These are phyloP conservation scores for Cornus suecica DNA, from an alignment of 148 eudicot genomes.

Conservation along the genomic window DNA sequence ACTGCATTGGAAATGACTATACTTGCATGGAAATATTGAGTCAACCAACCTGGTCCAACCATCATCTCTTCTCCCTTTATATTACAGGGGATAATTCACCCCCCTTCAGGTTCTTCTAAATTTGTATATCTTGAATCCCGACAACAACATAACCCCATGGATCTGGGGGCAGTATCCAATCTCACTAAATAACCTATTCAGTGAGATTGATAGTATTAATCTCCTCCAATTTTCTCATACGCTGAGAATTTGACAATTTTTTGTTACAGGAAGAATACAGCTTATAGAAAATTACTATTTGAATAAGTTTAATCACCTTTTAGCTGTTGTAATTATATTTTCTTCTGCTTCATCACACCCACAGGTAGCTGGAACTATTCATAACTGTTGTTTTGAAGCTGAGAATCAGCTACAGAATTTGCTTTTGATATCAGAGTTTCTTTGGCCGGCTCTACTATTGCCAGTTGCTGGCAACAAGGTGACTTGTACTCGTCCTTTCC, in stretches of 20 bases:
- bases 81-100: neutral
- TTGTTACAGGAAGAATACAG: neutral
- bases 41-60: neutral
- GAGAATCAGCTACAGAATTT: slow-evolving; percentile 79
- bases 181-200: neutral
- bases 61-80: neutral
- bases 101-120: neutral
- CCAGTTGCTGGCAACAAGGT: slow-evolving; percentile 99
- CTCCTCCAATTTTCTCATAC: neutral
- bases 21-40: neutral
- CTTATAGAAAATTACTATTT: neutral
- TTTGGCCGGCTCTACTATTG: slow-evolving; percentile 93
- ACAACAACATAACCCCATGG: neutral
- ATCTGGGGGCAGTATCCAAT: neutral
- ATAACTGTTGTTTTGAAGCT: slow-evolving; percentile 99
- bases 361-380: slow-evolving; percentile 89
- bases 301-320: neutral
- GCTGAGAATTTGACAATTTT: neutral
- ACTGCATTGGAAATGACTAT: neutral
- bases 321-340: neutral
- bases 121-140: neutral
- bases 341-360: neutral
- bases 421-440: slow-evolving; percentile 84
- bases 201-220: neutral
- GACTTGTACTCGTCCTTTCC: neutral